phyloP scores from a whole-genome alignment of 169 alveolate genomes.

The Cyclospora cayetanensis region DNA sequence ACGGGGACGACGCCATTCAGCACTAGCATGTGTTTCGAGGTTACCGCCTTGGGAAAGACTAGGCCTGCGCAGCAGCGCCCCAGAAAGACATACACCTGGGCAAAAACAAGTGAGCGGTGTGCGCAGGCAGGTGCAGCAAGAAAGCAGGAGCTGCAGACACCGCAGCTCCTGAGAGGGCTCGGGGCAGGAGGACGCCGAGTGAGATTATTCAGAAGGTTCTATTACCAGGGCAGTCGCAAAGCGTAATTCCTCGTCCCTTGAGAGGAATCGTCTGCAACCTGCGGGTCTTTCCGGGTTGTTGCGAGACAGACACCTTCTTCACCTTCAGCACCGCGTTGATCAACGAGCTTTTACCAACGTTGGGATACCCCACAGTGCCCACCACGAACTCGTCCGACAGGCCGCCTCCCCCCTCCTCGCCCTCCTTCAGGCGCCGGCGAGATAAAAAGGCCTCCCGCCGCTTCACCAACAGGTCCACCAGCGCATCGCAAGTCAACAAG shows the following conservation, averaged over 20 bases:
- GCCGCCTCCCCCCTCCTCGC: neutral
- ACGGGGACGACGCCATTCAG: slow-evolving; percentile 97
- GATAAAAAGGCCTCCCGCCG: slow-evolving; percentile 49
- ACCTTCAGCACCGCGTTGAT: slow-evolving; percentile 95
- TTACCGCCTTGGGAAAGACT: slow-evolving; percentile 97
- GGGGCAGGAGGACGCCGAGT: neutral
- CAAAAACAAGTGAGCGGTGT: neutral
- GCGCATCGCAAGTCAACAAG: slow-evolving; percentile 70
- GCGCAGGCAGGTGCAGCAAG: neutral
- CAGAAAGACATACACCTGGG: neutral
- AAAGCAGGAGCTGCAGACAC: neutral
- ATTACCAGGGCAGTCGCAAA: slow-evolving; percentile 96
- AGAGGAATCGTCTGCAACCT: slow-evolving; percentile 94
- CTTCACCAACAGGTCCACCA: slow-evolving; percentile 68
- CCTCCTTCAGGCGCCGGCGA: neutral
- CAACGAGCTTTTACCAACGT: slow-evolving; percentile 99
- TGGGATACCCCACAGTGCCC: slow-evolving; percentile 99
- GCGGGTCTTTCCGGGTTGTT: slow-evolving; percentile 98
- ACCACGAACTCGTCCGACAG: slow-evolving; percentile 79
- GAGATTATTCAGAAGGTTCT: neutral
- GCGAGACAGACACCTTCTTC: slow-evolving; percentile 95
- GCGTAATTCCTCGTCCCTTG: slow-evolving; percentile 83
- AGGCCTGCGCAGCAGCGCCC: slow-evolving; percentile 86
- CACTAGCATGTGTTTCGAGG: slow-evolving; percentile 96
- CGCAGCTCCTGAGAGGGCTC: neutral